Conservation (phyloP, 2,329 filamentous ascomycete species). For the Botryosphaeria agaves region DNA sequence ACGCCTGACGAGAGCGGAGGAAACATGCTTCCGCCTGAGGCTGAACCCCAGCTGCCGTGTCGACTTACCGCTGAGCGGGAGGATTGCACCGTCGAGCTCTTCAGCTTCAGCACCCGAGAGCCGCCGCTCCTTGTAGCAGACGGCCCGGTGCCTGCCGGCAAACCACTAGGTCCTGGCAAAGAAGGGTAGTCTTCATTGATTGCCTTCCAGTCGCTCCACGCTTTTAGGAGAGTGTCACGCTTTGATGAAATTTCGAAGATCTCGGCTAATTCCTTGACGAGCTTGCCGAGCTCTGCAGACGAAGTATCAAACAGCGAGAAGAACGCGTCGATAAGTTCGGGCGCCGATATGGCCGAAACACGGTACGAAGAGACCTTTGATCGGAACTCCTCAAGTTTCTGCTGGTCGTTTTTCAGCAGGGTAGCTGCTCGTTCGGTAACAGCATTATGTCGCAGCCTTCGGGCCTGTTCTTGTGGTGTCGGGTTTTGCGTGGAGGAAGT, state of each 20-base stretch:
- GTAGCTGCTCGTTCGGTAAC: constrained; percentile 74
- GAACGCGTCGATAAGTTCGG: constrained; percentile 70
- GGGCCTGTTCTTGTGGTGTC: constrained; percentile 64
- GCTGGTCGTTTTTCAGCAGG: constrained; percentile 58
- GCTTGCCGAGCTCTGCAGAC: constrained; percentile 65
- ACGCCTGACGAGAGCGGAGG: constrained; percentile 20
- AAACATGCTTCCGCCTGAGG: constrained; percentile 23
- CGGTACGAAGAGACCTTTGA: constrained; percentile 64
- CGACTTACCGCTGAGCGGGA: constrained; percentile 40
- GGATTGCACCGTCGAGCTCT: constrained; percentile 52
- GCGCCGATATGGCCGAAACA: constrained; percentile 48
- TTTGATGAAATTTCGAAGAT: constrained; percentile 75
- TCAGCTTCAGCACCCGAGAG: constrained; percentile 46
- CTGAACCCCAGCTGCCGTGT: constrained; percentile 39
- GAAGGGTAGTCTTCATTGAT: constrained; percentile 94
- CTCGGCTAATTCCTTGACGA: constrained; percentile 82
- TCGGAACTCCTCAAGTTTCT: constrained; percentile 65
- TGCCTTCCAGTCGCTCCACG: constrained; percentile 90
- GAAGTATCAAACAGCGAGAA: constrained; percentile 73
- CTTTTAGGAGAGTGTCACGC: constrained; percentile 54
- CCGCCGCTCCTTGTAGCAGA: constrained; percentile 35
- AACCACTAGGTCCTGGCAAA: constrained; percentile 56
- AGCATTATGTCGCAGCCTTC: constrained; percentile 60
- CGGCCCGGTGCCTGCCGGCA: constrained; percentile 24
- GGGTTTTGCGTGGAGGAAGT: constrained; percentile 12